Base-by-base conservation (phyloP, 805 yeast species). In the Metschnikowia sp. region DNA sequence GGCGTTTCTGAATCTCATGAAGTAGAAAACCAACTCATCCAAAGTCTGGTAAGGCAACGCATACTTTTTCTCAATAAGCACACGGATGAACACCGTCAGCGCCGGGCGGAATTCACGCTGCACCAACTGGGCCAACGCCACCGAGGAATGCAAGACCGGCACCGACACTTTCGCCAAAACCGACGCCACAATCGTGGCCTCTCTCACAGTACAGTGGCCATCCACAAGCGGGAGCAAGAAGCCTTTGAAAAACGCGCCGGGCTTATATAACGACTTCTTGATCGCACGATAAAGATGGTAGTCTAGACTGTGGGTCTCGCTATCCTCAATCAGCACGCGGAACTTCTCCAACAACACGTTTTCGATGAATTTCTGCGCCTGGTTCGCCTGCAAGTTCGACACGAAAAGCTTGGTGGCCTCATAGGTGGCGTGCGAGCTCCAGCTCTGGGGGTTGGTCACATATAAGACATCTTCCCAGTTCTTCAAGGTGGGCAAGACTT, bases 171-270 rank as follows among this genome's bases (percentile, higher is more conserved):
- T 91, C 18, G 88, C 75, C 51, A 94, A 75, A 9, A 94, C 89
- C 29, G 97, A 90, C 19, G 96, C 96, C 13, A 92, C 96, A 64
- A 94, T 90, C 51, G 94, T 82, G 4, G 99, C 98, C 66, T 94
- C 99, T 61, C 96, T 81, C 8, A 88, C 84, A 4, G 96, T 78
- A 67, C 98, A 91, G 44, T 87, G 87, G n/a, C 81, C 78, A 60
- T 89, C 95, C 13, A 90, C 87, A 49, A 94, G 74, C 22, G 97
- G 98, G 63, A 94, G 88, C 50, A 94, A 72, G 61, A 94, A 90
- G 1, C 99, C 99, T 68, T 90, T 92, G 78, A 92, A 94, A 62
- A 92, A 94, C 10, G 99, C 99, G 46, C 94, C 90, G 30, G 99
- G 99, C 66, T 94, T 94, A 75, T 94, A 94, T 45, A 95, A 76